These are phyloP conservation scores for Hypoxylon sp. DNA, from an alignment of 2,329 filamentous ascomycete genomes.

Conservation along the genomic window DNA sequence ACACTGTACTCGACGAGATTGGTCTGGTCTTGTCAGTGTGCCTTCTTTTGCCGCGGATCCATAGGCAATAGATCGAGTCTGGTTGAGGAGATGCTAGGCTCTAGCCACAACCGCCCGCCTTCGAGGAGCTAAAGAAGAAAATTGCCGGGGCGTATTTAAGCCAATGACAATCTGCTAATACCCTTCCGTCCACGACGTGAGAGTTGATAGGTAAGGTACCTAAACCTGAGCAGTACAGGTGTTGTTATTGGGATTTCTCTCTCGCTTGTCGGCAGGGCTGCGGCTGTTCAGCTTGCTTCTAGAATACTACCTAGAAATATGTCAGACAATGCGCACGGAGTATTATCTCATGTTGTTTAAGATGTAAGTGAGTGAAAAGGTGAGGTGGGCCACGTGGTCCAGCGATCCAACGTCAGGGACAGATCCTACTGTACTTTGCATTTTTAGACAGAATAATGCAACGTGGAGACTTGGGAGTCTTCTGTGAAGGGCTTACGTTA, in stretches of 20 bases:
- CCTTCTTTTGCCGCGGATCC: conserved; percentile 10
- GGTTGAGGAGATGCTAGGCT: background rate
- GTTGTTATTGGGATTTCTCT: background rate
- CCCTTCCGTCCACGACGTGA: too few species aligned
- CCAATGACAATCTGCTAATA: too few species aligned
- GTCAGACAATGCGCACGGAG: conserved; percentile 4
- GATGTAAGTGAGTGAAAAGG: conserved; percentile 11
- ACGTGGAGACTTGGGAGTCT: conserved; percentile 14
- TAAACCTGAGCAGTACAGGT: too few species aligned
- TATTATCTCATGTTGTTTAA: background rate
- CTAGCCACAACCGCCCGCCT: conserved; percentile 23
- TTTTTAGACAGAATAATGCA: too few species aligned
- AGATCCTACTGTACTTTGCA: too few species aligned
- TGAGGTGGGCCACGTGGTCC: conserved; percentile 29
- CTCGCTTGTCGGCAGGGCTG: conserved; percentile 10
- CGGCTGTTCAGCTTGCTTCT: conserved; percentile 17
- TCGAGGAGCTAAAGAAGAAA: conserved; percentile 21
- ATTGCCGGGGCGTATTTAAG: conserved; percentile 19
- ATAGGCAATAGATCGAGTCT: conserved; percentile 1
- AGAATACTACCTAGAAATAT: conserved; percentile 1
- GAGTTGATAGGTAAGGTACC: too few species aligned
- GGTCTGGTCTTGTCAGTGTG: conserved; percentile 3
- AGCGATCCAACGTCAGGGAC: conserved; percentile 19
- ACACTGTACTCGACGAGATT: conserved; percentile 2
- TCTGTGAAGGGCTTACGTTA: conserved; percentile 23